Percentiles rank a stretch among this genome's conserved stretches.
Evolutionary conservation across 371 early-diverging fungal genomes (phyloP).

Genomic region (Mortierella sp.): DNA sequence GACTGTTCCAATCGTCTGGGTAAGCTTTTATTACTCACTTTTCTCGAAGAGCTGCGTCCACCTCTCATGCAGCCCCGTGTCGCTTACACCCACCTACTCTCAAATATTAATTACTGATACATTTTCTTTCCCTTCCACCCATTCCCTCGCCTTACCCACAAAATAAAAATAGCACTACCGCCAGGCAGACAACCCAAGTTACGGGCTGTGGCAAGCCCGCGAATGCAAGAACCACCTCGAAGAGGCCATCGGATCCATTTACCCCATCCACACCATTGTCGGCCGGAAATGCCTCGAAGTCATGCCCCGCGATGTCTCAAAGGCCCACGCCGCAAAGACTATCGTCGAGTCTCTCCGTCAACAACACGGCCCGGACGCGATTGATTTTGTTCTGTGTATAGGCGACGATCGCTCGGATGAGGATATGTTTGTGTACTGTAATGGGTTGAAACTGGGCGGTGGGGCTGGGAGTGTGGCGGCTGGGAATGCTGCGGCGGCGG

Average conservation of each 20-base stretch:
- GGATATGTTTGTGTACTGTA: constrained; percentile 83
- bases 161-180: constrained; percentile 69
- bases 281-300: constrained; percentile 96
- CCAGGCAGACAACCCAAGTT: constrained; percentile 76
- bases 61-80: not conserved
- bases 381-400: constrained; percentile 80
- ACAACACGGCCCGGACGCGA: constrained; percentile 18
- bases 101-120: not conserved
- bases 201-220: constrained; percentile 88
- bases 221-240: constrained; percentile 94
- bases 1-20: constrained; percentile 82
- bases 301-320: constrained; percentile 78
- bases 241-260: constrained; percentile 84
- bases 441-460: constrained; percentile 59
- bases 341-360: constrained; percentile 64
- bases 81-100: not conserved
- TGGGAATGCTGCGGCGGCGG: not conserved
- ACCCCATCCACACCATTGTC: constrained; percentile 89
- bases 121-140: not conserved
- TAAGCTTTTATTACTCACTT: not conserved
- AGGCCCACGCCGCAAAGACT: constrained; percentile 70
- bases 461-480: not conserved
- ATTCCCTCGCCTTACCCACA: not conserved
- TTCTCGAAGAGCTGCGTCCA: not conserved
- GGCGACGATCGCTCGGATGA: constrained; percentile 91